Evolutionary conservation across 2,329 filamentous ascomycete genomes (phyloP).

Genomic region (Colletotrichum truncatum): DNA sequence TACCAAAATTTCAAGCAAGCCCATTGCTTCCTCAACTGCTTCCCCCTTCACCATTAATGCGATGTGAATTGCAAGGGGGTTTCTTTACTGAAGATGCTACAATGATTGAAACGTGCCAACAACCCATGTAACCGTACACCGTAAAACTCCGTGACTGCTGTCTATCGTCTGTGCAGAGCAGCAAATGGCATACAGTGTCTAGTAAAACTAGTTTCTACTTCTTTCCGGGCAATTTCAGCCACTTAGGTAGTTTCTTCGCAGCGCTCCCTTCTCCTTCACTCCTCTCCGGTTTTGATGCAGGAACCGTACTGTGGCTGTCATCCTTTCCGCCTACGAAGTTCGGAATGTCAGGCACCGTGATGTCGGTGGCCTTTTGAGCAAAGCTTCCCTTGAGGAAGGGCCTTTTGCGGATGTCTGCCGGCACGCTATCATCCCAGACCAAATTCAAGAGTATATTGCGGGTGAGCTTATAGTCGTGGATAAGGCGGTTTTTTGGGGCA

Average conservation of each 20-base stretch:
- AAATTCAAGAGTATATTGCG: conserved; percentile 80
- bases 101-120: background rate
- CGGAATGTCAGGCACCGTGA: conserved; percentile 70
- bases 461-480: conserved; percentile 76
- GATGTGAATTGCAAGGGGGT: background rate
- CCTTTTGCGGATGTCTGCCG: conserved; percentile 60
- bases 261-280: conserved; percentile 44
- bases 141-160: background rate
- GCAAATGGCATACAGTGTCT: conserved; percentile 13
- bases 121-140: no score
- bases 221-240: conserved; percentile 77
- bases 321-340: conserved; percentile 49
- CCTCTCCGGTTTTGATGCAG: conserved; percentile 43
- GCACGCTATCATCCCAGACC: conserved; percentile 74
- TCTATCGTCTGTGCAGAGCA: background rate
- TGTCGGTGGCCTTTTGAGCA: conserved; percentile 69
- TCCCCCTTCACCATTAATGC: background rate
- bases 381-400: conserved; percentile 68
- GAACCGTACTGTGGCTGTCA: conserved; percentile 39
- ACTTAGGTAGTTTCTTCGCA: conserved; percentile 69
- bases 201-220: conserved; percentile 59
- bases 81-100: background rate
- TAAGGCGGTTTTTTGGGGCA: conserved; percentile 64
- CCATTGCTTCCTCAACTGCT: background rate
- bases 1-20: conserved; percentile 41